Evolutionary conservation across 805 yeast genomes (phyloP), one percentile per base, ranked within the genome.

Genomic region (Sugiyamaella americana): DNA sequence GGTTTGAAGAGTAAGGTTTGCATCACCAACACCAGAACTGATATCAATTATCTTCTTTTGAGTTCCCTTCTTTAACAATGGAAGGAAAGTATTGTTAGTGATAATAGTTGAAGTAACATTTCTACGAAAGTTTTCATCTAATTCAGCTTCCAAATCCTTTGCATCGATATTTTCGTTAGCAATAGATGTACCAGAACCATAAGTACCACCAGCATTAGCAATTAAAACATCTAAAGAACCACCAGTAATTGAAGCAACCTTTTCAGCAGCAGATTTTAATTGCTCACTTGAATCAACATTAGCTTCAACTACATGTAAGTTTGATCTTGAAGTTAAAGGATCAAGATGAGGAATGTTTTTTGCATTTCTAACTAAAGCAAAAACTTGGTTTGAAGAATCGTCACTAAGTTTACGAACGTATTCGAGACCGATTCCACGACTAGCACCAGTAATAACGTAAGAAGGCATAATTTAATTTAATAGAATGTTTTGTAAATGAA

Each of bases 381-480:
- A 51, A 8, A 66, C 64, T 3, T 24, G n/a, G 46, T 54, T 60
- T 10, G 47, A 38, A 18, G 56, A 34, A 6, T 57, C 47, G 5
- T 44, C 46, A 37, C 62, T 52, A 20, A 65, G 49, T 22, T 47
- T 52, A 37, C 61, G 56, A 18, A 57, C 66, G 5, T 67, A 37
- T 3, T 43, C 56, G 19, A 59, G 58, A 2, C 72, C 72, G 44
- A 69, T 65, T 2, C 72, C 72, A 41, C 67, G 56, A 46, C 61
- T 61, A 23, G 66, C 65, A 19, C 73, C 72, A 11, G 67, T 57
- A 41, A 67, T 49, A n/a, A 65, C 59, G 53, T 67, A 67, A 18
- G 53, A 52, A n/a, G 3, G 11, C 37, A 29, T 17, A 16, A n/a
- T n/a, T n/a, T n/a, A n/a, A 5, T 34, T 40, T 18, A 37, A 37